Base-by-base conservation (phyloP, 1,284 basidiomycete genomes). In the Jaminaea rosea region DNA sequence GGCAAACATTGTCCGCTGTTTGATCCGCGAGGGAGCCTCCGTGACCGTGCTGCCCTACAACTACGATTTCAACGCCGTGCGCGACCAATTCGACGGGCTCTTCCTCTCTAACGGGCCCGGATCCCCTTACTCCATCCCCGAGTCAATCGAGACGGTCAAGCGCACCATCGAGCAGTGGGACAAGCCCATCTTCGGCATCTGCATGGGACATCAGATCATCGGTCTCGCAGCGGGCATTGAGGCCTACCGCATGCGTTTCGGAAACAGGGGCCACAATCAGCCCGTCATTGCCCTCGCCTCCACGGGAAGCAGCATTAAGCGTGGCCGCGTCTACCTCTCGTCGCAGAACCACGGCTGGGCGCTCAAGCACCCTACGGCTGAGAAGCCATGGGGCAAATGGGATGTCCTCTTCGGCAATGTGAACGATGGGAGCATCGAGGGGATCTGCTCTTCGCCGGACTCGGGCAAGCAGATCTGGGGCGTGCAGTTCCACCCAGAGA, bases 241-340 rank as follows among this genome's bases (percentile, higher is more conserved):
- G 68, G 89, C 92, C 6, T 97, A 97, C 76, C 82, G 91, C 28
- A 94, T 94, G 90, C 88, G 84, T 19, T 97, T 97, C 71, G 92
- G 93, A 26, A 97, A 98, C 76, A 86, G 93, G 67, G 93, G 93
- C n/a, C 94, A 98, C 77, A 98, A 98, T 75, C 93, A 98, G 76
- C 93, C 93, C 36, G 93, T 98, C 15, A 81, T 98, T 29, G 93
- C 93, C 23, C 80, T 97, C 49, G 88, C 89, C 29, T 85, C 83
- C 32, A 83, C 87, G 7, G 90, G 92, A 3, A 65, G 60, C 53
- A 89, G 86, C 26, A 91, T 97, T 78, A 87, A 84, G 73, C 88
- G 92, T 46, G 94, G 93, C 17, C 82, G 93, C 39, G 92, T 98
- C 44, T 98, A 97, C 77, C 92, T 98, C 47, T 98, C 93, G 1